Evolutionary conservation across 352 stramenopile species (phyloP).

Genomic region (Globisporangium viniferum): DNA sequence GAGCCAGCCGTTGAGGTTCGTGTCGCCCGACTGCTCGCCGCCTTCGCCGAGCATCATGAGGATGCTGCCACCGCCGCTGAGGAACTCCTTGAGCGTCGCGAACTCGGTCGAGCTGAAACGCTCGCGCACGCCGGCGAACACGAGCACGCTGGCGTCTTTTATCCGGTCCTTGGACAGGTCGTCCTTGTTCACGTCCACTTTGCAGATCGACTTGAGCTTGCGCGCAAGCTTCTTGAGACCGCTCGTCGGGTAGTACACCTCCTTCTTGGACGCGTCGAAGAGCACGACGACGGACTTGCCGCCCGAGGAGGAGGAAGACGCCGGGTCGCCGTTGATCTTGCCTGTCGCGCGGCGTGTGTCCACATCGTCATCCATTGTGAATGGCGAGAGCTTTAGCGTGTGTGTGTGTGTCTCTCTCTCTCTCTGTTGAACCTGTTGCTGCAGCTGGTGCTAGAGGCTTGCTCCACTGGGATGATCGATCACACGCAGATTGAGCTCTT

Average conservation of each 20-base stretch:
- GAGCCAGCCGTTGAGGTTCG: constrained; percentile 95
- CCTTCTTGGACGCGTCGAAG: constrained; percentile 93
- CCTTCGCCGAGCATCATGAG: constrained; percentile 91
- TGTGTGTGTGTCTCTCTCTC: background rate
- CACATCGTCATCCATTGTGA: constrained; percentile 16
- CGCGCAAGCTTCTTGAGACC: constrained; percentile 94
- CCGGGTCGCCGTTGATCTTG: background rate
- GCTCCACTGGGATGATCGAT: background rate
- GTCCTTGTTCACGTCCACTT: constrained; percentile 95
- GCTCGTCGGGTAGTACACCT: constrained; percentile 88
- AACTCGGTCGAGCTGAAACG: constrained; percentile 89
- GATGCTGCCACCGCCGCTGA: constrained; percentile 86
- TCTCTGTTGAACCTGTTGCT: background rate
- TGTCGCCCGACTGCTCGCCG: constrained; percentile 86
- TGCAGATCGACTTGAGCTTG: constrained; percentile 85
- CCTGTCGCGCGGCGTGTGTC: background rate
- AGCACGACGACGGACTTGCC: constrained; percentile 41
- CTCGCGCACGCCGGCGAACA: constrained; percentile 89
- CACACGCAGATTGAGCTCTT: background rate
- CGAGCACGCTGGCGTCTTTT: constrained; percentile 81
- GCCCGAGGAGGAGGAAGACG: background rate
- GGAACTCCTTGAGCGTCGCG: constrained; percentile 85
- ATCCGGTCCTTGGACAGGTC: constrained; percentile 87
- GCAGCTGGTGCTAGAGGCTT: background rate
- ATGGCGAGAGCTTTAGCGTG: background rate